These are phyloP conservation scores for Globisporangium uncinulatum DNA, from an alignment of 352 stramenopile species.

Conservation along the genomic window DNA sequence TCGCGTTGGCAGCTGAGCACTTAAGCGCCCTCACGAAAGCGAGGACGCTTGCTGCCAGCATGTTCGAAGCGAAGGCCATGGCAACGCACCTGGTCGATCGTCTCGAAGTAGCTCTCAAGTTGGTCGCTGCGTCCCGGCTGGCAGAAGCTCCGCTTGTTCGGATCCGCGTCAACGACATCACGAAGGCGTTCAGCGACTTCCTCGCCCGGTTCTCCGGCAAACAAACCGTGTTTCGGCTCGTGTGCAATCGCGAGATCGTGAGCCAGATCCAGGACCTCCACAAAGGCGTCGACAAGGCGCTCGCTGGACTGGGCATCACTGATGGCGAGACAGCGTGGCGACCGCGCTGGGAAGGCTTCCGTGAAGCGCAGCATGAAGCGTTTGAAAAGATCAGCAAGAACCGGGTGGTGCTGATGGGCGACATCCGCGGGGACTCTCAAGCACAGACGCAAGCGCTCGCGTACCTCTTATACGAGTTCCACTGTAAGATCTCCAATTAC, in stretches of 20 bases:
- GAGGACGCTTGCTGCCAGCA: background rate
- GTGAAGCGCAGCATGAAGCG: background rate
- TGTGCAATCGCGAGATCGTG: background rate
- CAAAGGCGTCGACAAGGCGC: background rate
- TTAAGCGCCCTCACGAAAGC: background rate
- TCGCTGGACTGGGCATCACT: background rate
- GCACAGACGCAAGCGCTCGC: slow-evolving; percentile 3
- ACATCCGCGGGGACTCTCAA: background rate
- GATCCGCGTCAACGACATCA: background rate
- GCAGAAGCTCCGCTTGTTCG: background rate
- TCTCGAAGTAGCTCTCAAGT: background rate
- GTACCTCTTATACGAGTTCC: slow-evolving; percentile 5
- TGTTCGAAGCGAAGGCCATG: background rate
- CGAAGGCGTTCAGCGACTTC: background rate
- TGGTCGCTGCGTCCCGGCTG: background rate
- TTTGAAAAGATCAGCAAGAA: background rate
- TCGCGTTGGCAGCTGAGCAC: too few species aligned
- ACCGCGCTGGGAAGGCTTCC: background rate
- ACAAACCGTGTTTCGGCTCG: background rate
- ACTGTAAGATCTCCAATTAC: background rate
- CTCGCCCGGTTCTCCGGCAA: background rate
- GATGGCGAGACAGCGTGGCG: background rate
- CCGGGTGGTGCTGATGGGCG: background rate
- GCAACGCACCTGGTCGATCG: background rate
- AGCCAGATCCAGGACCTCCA: background rate